Conservation (phyloP, 2,329 filamentous ascomycete genomes). For the Fonsecaea pugnacius region DNA sequence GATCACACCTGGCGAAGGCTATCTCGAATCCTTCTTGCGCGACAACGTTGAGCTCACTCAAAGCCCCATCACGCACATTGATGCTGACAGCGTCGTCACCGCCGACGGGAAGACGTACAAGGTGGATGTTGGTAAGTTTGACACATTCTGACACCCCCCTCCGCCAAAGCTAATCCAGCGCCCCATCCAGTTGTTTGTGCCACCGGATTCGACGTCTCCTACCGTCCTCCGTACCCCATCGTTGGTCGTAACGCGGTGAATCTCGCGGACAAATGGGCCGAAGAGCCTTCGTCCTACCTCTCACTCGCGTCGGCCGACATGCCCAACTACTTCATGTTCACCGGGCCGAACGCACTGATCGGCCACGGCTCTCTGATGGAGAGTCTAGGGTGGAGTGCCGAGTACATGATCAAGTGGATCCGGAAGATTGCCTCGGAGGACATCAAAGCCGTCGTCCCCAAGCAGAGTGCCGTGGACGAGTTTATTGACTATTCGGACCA, state of each 20-base stretch:
- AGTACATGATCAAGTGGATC: constrained; percentile 41
- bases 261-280: constrained; percentile 40
- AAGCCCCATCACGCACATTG: constrained; percentile 44
- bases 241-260: constrained; percentile 40
- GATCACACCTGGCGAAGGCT: constrained; percentile 57
- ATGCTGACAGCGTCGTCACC: constrained; percentile 38
- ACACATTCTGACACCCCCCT: constrained; percentile 8
- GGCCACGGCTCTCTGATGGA: constrained; percentile 40
- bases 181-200: constrained; percentile 42
- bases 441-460: constrained; percentile 41
- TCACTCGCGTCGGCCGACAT: constrained; percentile 35
- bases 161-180: no score
- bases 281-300: constrained; percentile 40
- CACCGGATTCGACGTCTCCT: constrained; percentile 49
- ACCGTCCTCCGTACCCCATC: constrained; percentile 43
- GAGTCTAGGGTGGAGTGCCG: constrained; percentile 36
- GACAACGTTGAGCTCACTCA: constrained; percentile 44
- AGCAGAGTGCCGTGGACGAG: constrained; percentile 40
- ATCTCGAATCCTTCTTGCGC: constrained; percentile 53
- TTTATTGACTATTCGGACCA: constrained; percentile 42
- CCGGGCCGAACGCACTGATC: constrained; percentile 40
- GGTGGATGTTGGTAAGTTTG: constrained; percentile 41
- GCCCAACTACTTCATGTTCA: constrained; percentile 45
- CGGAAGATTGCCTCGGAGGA: constrained; percentile 42
- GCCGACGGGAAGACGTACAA: constrained; percentile 5